Base-by-base conservation (phyloP, 345 rosid genomes). In the Psidium friedrichsthalianum region DNA sequence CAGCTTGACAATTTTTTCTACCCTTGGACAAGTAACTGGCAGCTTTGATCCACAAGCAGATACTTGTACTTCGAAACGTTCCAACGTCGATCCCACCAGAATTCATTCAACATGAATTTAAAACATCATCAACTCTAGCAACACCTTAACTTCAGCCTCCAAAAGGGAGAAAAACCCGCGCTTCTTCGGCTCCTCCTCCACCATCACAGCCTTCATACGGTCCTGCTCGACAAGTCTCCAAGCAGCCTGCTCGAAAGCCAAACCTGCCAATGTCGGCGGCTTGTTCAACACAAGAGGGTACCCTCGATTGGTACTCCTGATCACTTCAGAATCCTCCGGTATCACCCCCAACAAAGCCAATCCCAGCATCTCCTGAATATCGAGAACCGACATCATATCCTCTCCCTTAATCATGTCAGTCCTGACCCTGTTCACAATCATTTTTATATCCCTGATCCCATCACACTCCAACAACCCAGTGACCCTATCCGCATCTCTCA, bases 191-290 rank as follows among this genome's bases (percentile, higher is more conserved):
- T 95, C 97, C 86, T 95, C 98, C 91, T 97, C 98, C 47, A 95
- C 85, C 98, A 97, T 92, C 64, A 97, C 99, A 88, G 99, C 98
- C 89, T 93, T 91, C 99, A 97, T 97, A 59, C 95, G 95, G 88
- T 97, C 98, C 91, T 95, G 98, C 92, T 97, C 98, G 24, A 97
- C 98, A 49, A 97, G 95, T 88, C 99, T 93, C 99, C 99, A 97
- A 6, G 98, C 99, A 7, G 99, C 98, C 91, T 97, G 99, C 93
- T 97, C 98, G 14, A 97, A 95, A 0, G 99, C 98, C 93, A 97
- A 85, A 29, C 98, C 99, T 6, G 98, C 99, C 90, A 97, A 87
- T 12, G 99, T 95, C 0, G 98, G 99, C 1, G 99, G 99, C 91
- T 92, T 93, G 84, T 95, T 95, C 90, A 97, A 84, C 56, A 97